Evolutionary conservation across 78 protist genomes (phyloP).

Genomic region (Speleostelium caveatum): DNA sequence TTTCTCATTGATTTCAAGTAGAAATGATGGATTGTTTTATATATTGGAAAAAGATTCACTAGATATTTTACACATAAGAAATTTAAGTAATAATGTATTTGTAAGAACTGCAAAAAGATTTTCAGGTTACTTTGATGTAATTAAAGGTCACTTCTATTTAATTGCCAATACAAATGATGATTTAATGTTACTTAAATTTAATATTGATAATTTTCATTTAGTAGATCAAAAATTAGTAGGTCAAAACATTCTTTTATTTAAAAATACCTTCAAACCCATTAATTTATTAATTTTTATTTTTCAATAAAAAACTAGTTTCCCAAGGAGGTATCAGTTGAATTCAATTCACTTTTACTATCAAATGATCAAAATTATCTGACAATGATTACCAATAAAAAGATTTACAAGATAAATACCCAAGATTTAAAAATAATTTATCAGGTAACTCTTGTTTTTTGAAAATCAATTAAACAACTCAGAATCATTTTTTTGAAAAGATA

Average conservation of each 20-base stretch:
- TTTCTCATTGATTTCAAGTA: too few species aligned
- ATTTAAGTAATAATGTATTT: neutral
- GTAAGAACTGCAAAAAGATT: neutral
- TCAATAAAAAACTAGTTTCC: neutral
- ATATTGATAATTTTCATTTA: too few species aligned
- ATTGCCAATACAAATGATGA: neutral
- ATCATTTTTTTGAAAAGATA: too few species aligned
- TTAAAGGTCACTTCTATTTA: constrained; percentile 15
- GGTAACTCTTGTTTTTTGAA: too few species aligned
- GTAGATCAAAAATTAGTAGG: neutral
- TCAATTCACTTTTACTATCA: too few species aligned
- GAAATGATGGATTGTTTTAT: too few species aligned
- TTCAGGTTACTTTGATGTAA: constrained; percentile 22
- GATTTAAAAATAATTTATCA: neutral
- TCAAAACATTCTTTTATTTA: too few species aligned
- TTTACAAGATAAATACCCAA: neutral
- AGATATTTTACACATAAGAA: neutral
- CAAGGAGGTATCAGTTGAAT: neutral
- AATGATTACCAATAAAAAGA: neutral
- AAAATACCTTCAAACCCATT: neutral
- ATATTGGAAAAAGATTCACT: too few species aligned
- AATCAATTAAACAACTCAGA: too few species aligned
- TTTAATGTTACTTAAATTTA: too few species aligned
- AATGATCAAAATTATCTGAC: neutral
- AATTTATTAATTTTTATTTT: too few species aligned